Base-by-base conservation (phyloP, 2,329 filamentous ascomycete genomes). In the Lasiodiplodia citricola region DNA sequence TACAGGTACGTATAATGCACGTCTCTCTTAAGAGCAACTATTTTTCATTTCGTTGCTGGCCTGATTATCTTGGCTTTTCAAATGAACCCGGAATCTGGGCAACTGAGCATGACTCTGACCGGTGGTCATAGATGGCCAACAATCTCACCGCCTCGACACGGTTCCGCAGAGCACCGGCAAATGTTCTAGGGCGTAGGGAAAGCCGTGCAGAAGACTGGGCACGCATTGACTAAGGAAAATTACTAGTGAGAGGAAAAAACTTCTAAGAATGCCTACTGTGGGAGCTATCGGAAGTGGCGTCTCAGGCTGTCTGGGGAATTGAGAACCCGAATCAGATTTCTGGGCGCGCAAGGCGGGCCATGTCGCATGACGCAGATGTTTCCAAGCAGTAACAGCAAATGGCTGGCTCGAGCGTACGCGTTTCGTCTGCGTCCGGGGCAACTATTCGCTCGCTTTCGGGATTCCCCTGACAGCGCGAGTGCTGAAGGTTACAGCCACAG, bases 371-470 rank as follows among this genome's bases (percentile, higher is more conserved):
- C 47, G 60, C 60, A 64, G 41, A 63, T 18, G 58, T 25, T 31
- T n/a, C 5, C 60, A 50, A 41, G 35, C 35, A 41, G 14, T 37
- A 11, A 41, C 38, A 52, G 18, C 14, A 31, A n/a, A 10, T 58
- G n/a, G 35, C 23, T 41, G 21, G 58, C 58, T 35, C 41, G 58
- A 63, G 58, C 58, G 58, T 63, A 63, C 60, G 60, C 47, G 60
- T 64, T 64, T 64, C 28, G 18, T n/a, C 6, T 8, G 13, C 52
- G 28, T 47, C 23, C 25, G 28, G 18, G 60, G 3, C 47, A 16
- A 5, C 60, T 6, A 64, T 52, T 64, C 47, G 60, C 60, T 64
- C 47, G 44, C 31, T 50, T 52, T 52, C n/a, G 23, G 41, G 41
- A 51, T 62, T 63, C 58, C 58, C 58, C 58, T 63, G 58, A 44